These are phyloP conservation scores for Corylus americana DNA, from an alignment of 306 rosid species.

Conservation along the genomic window DNA sequence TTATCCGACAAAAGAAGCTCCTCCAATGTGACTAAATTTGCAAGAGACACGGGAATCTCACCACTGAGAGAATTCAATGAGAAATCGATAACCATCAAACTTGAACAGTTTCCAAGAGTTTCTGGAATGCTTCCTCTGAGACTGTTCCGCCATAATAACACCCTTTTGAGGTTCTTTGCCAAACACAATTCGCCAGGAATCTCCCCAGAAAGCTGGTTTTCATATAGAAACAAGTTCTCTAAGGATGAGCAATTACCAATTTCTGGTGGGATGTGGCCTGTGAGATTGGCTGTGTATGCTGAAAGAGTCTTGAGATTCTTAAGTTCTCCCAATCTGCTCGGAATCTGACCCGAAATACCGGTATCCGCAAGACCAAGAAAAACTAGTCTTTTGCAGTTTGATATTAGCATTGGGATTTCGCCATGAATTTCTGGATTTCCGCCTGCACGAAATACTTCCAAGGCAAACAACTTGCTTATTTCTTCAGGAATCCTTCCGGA, in stretches of 20 bases:
- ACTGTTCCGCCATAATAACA: conserved; percentile 84
- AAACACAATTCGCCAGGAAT: conserved; percentile 68
- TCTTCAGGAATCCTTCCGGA: conserved; percentile 77
- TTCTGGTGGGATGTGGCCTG: conserved; percentile 79
- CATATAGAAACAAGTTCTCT: conserved; percentile 80
- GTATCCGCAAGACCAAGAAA: conserved; percentile 88
- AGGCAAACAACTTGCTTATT: conserved; percentile 53
- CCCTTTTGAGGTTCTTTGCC: conserved; percentile 62
- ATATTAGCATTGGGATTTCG: conserved; percentile 80
- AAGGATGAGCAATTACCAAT: conserved; percentile 72
- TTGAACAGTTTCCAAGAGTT: conserved; percentile 67
- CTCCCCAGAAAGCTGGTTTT: conserved; percentile 74
- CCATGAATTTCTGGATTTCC: conserved; percentile 78
- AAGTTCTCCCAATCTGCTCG: conserved; percentile 70
- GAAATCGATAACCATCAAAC: conserved; percentile 68
- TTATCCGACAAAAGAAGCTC: conserved; percentile 78
- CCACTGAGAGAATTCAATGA: conserved; percentile 80
- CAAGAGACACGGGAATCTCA: conserved; percentile 59
- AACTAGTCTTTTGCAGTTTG: conserved; percentile 62
- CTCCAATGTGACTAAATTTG: conserved; percentile 58
- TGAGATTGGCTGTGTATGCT: conserved; percentile 75
- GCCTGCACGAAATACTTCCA: conserved; percentile 72
- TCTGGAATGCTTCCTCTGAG: conserved; percentile 66
- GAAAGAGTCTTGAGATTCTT: conserved; percentile 72
- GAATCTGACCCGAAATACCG: conserved; percentile 77